These are phyloP conservation scores for Botrytis paeoniae DNA, from an alignment of 2,329 filamentous ascomycete genomes.

Conservation along the genomic window DNA sequence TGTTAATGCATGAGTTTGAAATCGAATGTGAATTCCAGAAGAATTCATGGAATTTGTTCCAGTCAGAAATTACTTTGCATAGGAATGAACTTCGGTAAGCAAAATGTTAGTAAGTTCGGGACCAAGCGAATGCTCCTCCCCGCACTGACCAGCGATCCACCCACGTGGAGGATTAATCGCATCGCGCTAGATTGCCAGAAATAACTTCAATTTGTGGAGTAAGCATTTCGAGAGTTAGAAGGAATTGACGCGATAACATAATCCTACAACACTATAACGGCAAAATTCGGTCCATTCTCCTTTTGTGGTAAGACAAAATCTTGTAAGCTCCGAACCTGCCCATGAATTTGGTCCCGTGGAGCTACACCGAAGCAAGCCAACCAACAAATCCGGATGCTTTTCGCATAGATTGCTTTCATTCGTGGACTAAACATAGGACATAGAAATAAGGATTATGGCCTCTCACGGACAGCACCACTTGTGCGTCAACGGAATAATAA, in stretches of 20 bases:
- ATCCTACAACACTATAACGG: neutral
- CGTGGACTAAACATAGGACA: neutral
- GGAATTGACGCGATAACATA: neutral
- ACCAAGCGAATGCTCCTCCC: neutral
- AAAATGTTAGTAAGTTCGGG: neutral
- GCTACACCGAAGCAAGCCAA: neutral
- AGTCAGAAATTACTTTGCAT: neutral
- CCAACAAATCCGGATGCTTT: neutral
- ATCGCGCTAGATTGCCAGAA: neutral
- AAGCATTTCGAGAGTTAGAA: neutral
- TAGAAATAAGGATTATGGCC: neutral
- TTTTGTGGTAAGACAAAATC: neutral
- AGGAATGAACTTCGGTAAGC: neutral
- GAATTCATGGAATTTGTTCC: neutral
- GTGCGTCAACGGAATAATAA: neutral
- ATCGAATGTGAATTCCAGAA: neutral
- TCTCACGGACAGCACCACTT: neutral
- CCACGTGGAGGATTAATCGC: neutral
- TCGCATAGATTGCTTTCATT: neutral
- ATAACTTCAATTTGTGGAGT: neutral
- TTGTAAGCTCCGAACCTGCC: neutral
- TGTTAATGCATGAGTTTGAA: neutral
- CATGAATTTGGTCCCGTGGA: neutral
- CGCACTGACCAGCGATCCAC: slow-evolving; percentile 1
- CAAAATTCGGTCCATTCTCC: neutral